Percentiles rank a stretch among this genome's conserved stretches.
These are phyloP conservation scores for Pachysandra terminalis DNA, from an alignment of 164 flowering plant genomes.

Conservation along the genomic window DNA sequence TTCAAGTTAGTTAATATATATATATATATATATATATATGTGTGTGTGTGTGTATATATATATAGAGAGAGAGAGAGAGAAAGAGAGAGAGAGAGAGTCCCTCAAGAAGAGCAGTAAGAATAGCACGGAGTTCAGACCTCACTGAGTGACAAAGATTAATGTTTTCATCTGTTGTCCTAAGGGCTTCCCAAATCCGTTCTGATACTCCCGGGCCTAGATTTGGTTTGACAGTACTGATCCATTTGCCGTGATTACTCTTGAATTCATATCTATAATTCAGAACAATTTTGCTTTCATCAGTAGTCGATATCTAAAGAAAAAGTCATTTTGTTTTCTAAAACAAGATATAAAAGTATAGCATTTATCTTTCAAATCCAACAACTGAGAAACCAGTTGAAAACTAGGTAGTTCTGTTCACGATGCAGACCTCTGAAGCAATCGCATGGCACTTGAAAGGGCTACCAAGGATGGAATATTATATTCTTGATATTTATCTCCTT, in stretches of 20 bases:
- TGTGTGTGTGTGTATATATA: too few species aligned
- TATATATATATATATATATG: too few species aligned
- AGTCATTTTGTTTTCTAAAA: not conserved
- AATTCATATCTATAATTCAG: conserved; percentile 66
- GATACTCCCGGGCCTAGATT: conserved; percentile 71
- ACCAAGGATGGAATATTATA: conserved; percentile 57
- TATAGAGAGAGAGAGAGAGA: too few species aligned
- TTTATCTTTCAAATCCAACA: not conserved
- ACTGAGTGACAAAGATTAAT: conserved; percentile 40
- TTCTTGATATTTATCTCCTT: conserved; percentile 27
- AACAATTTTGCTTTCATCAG: not conserved
- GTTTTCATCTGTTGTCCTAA: conserved; percentile 46
- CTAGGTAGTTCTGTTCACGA: not conserved
- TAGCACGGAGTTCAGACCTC: conserved; percentile 50
- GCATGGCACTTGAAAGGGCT: conserved; percentile 75
- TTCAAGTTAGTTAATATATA: too few species aligned
- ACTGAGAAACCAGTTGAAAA: not conserved
- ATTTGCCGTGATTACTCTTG: conserved; percentile 84
- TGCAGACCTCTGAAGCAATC: conserved; percentile 56
- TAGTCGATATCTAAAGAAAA: not conserved
- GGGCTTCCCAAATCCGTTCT: conserved; percentile 72
- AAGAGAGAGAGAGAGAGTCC: conserved; percentile 34
- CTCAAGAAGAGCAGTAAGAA: conserved; percentile 66
- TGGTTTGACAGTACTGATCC: conserved; percentile 68
- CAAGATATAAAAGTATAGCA: not conserved